Evolutionary conservation across 306 rosid species (phyloP).

Genomic region (Lupinus albus): DNA sequence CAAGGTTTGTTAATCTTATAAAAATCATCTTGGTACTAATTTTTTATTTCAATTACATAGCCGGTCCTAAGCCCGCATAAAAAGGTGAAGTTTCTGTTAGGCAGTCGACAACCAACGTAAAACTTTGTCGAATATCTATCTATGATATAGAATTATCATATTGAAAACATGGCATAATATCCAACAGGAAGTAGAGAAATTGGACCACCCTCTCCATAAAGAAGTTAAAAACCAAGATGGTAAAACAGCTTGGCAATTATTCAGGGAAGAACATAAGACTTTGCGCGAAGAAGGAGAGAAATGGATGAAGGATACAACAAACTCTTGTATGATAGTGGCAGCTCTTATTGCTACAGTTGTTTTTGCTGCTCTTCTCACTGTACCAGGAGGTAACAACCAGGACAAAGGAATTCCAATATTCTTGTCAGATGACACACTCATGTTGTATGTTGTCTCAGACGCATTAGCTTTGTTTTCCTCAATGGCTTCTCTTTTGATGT

Average conservation of each 20-base stretch:
- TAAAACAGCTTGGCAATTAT: slow-evolving; percentile 55
- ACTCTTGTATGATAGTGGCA: slow-evolving; percentile 57
- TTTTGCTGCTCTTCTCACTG: slow-evolving; percentile 53
- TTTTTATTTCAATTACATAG: slow-evolving; percentile 6
- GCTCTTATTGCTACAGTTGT: slow-evolving; percentile 61
- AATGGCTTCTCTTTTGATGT: slow-evolving; percentile 54
- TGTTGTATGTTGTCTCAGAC: slow-evolving; percentile 52
- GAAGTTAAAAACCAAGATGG: slow-evolving; percentile 43
- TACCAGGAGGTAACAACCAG: slow-evolving; percentile 58
- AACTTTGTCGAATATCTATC: too few relatives aligned
- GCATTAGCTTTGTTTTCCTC: slow-evolving; percentile 60
- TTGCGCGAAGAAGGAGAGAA: slow-evolving; percentile 53
- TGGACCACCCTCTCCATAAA: slow-evolving; percentile 47
- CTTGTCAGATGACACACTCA: slow-evolving; percentile 36
- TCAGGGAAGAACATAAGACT: slow-evolving; percentile 52
- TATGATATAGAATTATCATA: neutral
- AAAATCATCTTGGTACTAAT: neutral
- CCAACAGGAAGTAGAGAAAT: slow-evolving; percentile 54
- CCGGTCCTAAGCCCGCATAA: too few relatives aligned
- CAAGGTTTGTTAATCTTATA: slow-evolving; percentile 43
- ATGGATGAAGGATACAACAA: slow-evolving; percentile 66
- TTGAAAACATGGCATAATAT: slow-evolving; percentile 7
- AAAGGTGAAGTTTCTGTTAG: too few relatives aligned
- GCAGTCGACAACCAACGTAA: too few relatives aligned
- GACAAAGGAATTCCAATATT: slow-evolving; percentile 49